Percentiles rank a stretch among this genome's conserved stretches.
These are phyloP conservation scores for Penicillium sp. DNA, from an alignment of 2,329 filamentous ascomycete species.

Conservation along the genomic window DNA sequence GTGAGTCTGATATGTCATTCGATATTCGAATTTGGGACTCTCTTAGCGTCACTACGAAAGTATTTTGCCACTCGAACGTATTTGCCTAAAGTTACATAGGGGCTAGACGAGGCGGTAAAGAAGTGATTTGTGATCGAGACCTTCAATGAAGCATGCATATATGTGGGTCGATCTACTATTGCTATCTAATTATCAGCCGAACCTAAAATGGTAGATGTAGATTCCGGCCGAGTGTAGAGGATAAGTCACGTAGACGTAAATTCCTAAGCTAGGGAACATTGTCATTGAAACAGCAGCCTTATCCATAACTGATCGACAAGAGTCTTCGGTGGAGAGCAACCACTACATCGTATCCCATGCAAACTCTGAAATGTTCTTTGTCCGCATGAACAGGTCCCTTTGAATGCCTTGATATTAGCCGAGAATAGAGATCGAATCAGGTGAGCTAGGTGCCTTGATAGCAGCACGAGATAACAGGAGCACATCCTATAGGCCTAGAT, in stretches of 20 bases:
- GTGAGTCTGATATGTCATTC: constrained; percentile 12
- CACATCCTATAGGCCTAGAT: constrained; percentile 12
- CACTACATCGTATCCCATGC: constrained; percentile 3
- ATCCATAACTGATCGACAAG: constrained; percentile 3
- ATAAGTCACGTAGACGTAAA: neutral
- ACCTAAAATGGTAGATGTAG: neutral
- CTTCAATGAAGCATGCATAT: neutral
- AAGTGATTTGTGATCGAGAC: no score
- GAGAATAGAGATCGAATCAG: neutral
- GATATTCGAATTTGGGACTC: neutral
- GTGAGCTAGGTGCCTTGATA: neutral
- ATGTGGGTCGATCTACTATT: neutral
- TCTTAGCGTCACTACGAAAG: neutral
- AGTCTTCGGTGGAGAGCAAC: constrained; percentile 2
- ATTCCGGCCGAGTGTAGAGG: neutral
- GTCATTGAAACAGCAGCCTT: neutral
- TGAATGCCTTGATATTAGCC: neutral
- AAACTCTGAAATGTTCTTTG: neutral
- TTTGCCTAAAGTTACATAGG: neutral
- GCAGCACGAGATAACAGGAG: constrained; percentile 6
- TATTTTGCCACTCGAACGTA: neutral
- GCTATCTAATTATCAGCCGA: neutral
- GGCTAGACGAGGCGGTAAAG: neutral
- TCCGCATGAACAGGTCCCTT: constrained; percentile 1
- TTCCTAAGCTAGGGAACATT: neutral